Conservation (phyloP, 2,329 filamentous ascomycete species). For the Magnaporthiopsis incrustans region DNA sequence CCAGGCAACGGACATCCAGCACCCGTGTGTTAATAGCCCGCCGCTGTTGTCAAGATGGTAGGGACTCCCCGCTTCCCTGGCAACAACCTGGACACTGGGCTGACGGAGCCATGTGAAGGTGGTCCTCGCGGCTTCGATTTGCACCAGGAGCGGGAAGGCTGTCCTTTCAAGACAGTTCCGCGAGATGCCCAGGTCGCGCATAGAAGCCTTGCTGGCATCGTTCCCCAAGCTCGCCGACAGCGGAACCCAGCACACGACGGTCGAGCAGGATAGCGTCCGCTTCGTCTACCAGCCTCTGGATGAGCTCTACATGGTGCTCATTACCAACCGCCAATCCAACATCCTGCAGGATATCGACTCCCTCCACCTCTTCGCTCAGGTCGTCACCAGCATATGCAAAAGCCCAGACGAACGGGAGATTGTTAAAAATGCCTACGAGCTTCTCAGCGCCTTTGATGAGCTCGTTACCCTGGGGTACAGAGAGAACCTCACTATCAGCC, state of each 20-base stretch:
- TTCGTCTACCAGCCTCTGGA: constrained; percentile 99
- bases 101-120: constrained; percentile 52
- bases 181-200: constrained; percentile 92
- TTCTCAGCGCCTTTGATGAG: constrained; percentile 95
- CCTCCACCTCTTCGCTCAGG: constrained; percentile 93
- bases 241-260: constrained; percentile 93
- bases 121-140: constrained; percentile 97
- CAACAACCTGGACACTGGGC: background rate
- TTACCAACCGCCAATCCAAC: constrained; percentile 98
- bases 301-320: constrained; percentile 98
- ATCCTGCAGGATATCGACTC: constrained; percentile 99
- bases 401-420: constrained; percentile 95
- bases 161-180: constrained; percentile 96
- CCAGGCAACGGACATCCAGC: constrained; percentile 12
- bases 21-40: background rate
- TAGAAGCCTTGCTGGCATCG: constrained; percentile 92
- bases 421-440: constrained; percentile 85
- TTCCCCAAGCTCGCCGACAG: constrained; percentile 97
- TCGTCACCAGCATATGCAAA: constrained; percentile 94
- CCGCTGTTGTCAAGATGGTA: background rate
- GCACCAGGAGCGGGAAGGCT: constrained; percentile 95
- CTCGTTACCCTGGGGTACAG: constrained; percentile 91
- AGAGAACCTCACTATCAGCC: constrained; percentile 90
- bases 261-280: constrained; percentile 98
- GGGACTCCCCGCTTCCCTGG: background rate